Evolutionary conservation across 495 filamentous ascomycete species (phyloP).

Genomic region (Aspergillus homomorphus): DNA sequence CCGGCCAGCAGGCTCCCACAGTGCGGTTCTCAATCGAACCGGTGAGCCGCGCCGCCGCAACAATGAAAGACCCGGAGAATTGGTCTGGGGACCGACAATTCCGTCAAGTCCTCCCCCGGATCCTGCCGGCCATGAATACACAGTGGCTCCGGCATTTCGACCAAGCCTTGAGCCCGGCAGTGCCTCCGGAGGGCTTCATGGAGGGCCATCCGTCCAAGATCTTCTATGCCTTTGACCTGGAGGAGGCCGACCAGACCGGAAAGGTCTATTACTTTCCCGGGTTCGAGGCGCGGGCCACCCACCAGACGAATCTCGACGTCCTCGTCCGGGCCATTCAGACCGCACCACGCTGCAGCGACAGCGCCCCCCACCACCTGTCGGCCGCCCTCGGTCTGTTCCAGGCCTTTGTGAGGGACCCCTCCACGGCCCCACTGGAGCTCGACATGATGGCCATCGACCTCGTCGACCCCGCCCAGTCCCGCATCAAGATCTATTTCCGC

Average conservation of each 20-base stretch:
- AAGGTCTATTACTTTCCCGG: background rate
- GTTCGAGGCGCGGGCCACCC: background rate
- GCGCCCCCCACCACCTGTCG: background rate
- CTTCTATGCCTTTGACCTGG: conserved; percentile 9
- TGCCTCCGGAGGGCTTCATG: background rate
- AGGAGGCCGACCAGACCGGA: background rate
- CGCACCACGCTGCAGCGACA: background rate
- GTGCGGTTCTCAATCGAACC: conserved; percentile 6
- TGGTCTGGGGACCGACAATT: background rate
- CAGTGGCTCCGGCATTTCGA: background rate
- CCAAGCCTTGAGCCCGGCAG: background rate
- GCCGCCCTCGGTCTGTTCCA: background rate
- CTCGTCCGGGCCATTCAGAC: background rate
- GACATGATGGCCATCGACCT: conserved; percentile 1
- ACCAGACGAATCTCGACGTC: background rate
- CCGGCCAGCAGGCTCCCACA: background rate
- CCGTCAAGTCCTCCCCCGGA: background rate
- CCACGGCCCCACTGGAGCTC: background rate
- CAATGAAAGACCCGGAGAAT: background rate
- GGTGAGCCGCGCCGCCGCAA: background rate
- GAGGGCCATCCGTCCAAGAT: conserved; percentile 8
- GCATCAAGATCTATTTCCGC: background rate
- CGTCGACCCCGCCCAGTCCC: background rate
- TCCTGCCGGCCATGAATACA: background rate
- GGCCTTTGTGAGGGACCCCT: background rate